phyloP scores from a whole-genome alignment of 371 early-diverging fungal genomes.

The Caulochytrium protostelioides region DNA sequence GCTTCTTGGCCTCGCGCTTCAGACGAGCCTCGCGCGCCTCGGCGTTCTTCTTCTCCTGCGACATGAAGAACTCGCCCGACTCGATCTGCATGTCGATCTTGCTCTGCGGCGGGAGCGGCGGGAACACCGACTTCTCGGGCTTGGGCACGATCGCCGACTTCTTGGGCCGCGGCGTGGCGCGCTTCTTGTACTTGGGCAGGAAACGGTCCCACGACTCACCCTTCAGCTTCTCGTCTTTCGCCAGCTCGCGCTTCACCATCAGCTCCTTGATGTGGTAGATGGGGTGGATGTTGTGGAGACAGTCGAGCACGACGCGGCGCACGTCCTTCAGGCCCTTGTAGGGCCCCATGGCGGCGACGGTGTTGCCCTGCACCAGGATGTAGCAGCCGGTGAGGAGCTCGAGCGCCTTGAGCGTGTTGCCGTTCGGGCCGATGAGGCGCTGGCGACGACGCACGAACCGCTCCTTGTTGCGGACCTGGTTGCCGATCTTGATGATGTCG shows the following conservation, averaged over 20 bases:
- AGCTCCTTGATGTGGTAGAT: conserved; percentile 98
- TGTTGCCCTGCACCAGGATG: conserved; percentile 94
- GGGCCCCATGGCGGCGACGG: conserved; percentile 87
- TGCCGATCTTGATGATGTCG: conserved; percentile 96
- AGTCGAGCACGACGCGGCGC: conserved; percentile 77
- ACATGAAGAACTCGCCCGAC: conserved; percentile 87
- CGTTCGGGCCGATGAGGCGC: conserved; percentile 90
- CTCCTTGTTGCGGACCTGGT: conserved; percentile 82
- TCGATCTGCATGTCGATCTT: conserved; percentile 73
- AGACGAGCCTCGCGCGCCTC: no score
- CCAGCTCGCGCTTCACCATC: conserved; percentile 96
- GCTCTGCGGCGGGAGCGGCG: conserved; percentile 61
- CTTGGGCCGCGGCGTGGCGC: conserved; percentile 45
- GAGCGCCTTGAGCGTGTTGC: conserved; percentile 93
- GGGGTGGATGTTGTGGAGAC: conserved; percentile 98
- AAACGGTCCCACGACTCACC: conserved; percentile 97
- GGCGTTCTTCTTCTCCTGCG: conserved; percentile 37
- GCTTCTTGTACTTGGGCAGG: conserved; percentile 93
- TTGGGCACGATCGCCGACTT: conserved; percentile 36
- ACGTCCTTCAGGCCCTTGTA: conserved; percentile 78
- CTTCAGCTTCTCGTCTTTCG: conserved; percentile 84
- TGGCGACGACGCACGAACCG: conserved; percentile 94
- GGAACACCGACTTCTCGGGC: conserved; percentile 44
- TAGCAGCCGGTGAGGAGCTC: conserved; percentile 92
- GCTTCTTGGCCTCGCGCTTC: no score